phyloP scores from a whole-genome alignment of 2,329 filamentous ascomycete genomes.

The Laburnicola sp. region DNA sequence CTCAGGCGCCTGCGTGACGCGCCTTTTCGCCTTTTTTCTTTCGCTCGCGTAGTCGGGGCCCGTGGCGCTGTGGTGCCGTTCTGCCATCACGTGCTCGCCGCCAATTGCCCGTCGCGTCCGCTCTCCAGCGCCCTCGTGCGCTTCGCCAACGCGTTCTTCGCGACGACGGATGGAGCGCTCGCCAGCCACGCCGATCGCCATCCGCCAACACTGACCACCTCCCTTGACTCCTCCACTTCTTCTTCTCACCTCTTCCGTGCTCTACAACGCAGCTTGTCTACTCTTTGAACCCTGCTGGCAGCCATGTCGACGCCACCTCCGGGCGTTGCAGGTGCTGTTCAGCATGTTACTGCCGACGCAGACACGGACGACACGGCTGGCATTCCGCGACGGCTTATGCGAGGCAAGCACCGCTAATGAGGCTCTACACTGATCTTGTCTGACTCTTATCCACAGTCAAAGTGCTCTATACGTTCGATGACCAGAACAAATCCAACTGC shows the following conservation, averaged over 20 bases:
- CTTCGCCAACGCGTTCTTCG: conserved; percentile 31
- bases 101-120: conserved; percentile 15
- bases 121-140: conserved; percentile 14
- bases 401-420: conserved; percentile 43
- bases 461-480: conserved; percentile 94
- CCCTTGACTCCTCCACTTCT: conserved; percentile 16
- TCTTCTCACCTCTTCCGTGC: conserved; percentile 2
- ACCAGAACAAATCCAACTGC: conserved; percentile 83
- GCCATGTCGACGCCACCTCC: conserved; percentile 41
- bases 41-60: conserved; percentile 22
- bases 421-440: background rate
- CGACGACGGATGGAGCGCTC: conserved; percentile 23
- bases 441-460: conserved; percentile 67
- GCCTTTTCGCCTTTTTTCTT: conserved; percentile 11
- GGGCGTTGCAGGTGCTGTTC: conserved; percentile 25
- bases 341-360: conserved; percentile 25
- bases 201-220: conserved; percentile 30
- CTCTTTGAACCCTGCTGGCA: conserved; percentile 16
- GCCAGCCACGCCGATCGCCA: conserved; percentile 41
- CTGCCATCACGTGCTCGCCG: background rate
- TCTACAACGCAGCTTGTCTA: conserved; percentile 23
- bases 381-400: conserved; percentile 50
- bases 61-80: conserved; percentile 10
- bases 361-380: conserved; percentile 33
- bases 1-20: conserved; percentile 3